Percentiles rank a stretch among this genome's conserved stretches.
Evolutionary conservation across 148 eudicot species (phyloP).

Genomic region (Silene conica): DNA sequence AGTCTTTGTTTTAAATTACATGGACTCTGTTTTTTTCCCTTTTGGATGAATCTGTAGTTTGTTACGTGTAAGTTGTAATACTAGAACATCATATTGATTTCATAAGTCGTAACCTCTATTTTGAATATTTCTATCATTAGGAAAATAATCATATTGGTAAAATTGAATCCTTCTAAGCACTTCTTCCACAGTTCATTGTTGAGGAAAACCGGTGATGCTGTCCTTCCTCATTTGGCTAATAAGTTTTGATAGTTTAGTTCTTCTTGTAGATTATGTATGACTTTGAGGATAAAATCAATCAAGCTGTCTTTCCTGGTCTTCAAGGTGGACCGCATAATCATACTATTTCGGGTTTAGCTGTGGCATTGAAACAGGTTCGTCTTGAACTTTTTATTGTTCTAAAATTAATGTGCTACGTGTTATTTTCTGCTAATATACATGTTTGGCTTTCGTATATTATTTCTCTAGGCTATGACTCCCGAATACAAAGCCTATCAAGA

Average conservation of each 20-base stretch:
- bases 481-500: constrained; percentile 97
- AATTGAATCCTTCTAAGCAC: neutral
- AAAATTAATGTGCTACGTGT: neutral
- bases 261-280: constrained; percentile 40
- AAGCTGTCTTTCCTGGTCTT: constrained; percentile 98
- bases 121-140: neutral
- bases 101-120: neutral
- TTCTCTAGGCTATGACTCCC: constrained; percentile 72
- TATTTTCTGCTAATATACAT: neutral
- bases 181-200: neutral
- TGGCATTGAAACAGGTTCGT: constrained; percentile 88
- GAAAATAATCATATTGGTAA: neutral
- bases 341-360: constrained; percentile 94
- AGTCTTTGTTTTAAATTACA: neutral
- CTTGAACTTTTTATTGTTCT: constrained; percentile 12
- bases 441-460: neutral
- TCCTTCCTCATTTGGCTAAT: neutral
- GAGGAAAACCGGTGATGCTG: neutral
- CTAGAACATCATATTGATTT: neutral
- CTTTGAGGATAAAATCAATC: constrained; percentile 93
- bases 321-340: constrained; percentile 99
- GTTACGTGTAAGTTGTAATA: neutral
- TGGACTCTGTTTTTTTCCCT: neutral
- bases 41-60: constrained; percentile 12
- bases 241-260: constrained; percentile 8